Percentiles rank a stretch among this genome's conserved stretches.
phyloP scores from a whole-genome alignment of 441 rosid genomes.

The Jatropha podagrica region DNA sequence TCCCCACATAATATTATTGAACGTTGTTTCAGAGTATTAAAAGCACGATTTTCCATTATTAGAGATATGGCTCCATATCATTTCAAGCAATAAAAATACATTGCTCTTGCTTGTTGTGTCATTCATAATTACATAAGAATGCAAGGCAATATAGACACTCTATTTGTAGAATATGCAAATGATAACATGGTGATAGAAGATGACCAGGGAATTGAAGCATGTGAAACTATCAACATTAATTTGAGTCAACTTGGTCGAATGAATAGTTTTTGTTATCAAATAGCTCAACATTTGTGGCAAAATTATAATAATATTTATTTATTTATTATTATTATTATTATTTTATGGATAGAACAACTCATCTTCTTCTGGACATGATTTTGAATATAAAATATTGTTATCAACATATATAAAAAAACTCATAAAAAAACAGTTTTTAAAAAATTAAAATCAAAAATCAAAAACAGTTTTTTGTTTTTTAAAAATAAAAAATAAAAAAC shows the following conservation, averaged over 20 bases:
- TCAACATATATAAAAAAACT: no score
- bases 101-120: not conserved
- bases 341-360: no score
- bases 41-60: not conserved
- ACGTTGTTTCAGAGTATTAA: not conserved
- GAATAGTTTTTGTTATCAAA: not conserved
- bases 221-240: not conserved
- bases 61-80: not conserved
- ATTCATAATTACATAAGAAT: not conserved
- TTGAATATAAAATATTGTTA: no score
- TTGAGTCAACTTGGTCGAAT: not conserved
- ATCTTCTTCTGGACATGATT: no score
- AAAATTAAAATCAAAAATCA: no score
- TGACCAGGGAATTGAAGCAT: not conserved
- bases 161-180: not conserved
- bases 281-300: not conserved
- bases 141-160: not conserved
- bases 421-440: no score
- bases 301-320: no score
- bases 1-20: not conserved
- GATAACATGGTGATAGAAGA: not conserved
- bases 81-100: not conserved
- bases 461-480: no score
- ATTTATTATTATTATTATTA: no score
- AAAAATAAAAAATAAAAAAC: no score